Evolutionary conservation across 768 basidiomycete genomes (phyloP), one percentile per base, ranked within the genome.

Genomic region (Phaeolepiota aurea): DNA sequence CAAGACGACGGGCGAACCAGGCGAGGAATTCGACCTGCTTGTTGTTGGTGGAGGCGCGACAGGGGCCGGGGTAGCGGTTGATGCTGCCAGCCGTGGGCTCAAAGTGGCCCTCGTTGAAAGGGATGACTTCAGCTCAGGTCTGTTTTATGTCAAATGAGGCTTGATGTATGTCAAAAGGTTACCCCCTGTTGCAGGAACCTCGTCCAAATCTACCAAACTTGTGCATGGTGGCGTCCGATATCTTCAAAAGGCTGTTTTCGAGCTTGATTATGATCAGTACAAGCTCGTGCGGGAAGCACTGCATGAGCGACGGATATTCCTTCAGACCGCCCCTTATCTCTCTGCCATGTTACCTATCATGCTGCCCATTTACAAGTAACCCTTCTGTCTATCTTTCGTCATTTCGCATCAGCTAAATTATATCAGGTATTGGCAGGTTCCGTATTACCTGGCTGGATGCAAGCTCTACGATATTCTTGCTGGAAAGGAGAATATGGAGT

Each of bases 201-300:
- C 90, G 0, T 94, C 90, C 4, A 98, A 98, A 56, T 92, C 90
- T 5, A 98, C 96, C 1, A 98, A 99, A 59, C 82, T 99, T 39
- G 94, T 99, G 1, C 96, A 99, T 63, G 94, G 94, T 12, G 94
- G 94, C 28, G 94, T 98, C 2, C 79, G 94, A 1, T 99, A 99
- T 61, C 77, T 99, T 9, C 94, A 99, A 54, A 99, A 98, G 56
- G 94, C 94, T 2, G 75, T 97, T 23, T 77, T 93, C 53, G 93
- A 94, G 52, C 77, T 96, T 46, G 94, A 98, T 56, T 96, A 94
- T 52, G 91, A 91, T 55, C 90, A 93, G 57, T 93, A 82, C 69
- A 96, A 96, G 58, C 84, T 99, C 43, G 94, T 99, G 20, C 72
- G 72, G n/a, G 94, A 97, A 58, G 93, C 94, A 11, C 72, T 98